Evolutionary conservation across 169 alveolate species (phyloP).

Genomic region (Plasmodium reichenowi): DNA sequence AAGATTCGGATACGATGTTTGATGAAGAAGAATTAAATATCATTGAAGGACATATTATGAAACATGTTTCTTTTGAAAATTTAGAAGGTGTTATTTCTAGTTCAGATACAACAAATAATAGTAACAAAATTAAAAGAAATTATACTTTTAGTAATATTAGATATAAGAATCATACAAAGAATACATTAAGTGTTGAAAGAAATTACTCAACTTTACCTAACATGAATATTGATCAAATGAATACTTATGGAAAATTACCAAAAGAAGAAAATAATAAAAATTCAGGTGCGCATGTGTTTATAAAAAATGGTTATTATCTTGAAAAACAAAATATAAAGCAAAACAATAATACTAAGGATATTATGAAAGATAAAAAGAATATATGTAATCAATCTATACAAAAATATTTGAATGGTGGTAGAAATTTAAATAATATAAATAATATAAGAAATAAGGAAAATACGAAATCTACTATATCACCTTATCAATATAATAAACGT

Average conservation of each 20-base stretch:
- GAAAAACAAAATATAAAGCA: not conserved
- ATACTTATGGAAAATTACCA: too few species aligned
- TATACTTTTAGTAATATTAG: not conserved
- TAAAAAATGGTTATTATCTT: too few species aligned
- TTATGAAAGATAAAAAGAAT: not conserved
- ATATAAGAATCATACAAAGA: not conserved
- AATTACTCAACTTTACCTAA: too few species aligned
- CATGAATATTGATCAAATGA: too few species aligned
- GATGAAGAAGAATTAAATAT: slow-evolving; percentile 17
- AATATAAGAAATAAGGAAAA: not conserved
- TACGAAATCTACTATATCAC: not conserved
- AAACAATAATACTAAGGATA: not conserved
- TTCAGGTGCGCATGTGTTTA: too few species aligned
- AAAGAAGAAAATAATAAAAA: too few species aligned
- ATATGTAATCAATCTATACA: not conserved
- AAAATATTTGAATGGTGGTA: not conserved
- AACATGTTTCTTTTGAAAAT: slow-evolving; percentile 21
- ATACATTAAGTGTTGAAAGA: too few species aligned
- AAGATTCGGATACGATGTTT: too few species aligned
- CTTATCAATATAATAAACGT: too few species aligned
- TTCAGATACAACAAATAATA: slow-evolving; percentile 6
- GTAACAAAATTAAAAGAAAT: not conserved
- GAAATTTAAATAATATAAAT: not conserved
- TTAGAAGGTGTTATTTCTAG: slow-evolving; percentile 5
- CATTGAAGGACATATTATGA: slow-evolving; percentile 7